These are phyloP conservation scores for Epichloe sibirici DNA, from an alignment of 2,329 filamentous ascomycete species.

Conservation along the genomic window DNA sequence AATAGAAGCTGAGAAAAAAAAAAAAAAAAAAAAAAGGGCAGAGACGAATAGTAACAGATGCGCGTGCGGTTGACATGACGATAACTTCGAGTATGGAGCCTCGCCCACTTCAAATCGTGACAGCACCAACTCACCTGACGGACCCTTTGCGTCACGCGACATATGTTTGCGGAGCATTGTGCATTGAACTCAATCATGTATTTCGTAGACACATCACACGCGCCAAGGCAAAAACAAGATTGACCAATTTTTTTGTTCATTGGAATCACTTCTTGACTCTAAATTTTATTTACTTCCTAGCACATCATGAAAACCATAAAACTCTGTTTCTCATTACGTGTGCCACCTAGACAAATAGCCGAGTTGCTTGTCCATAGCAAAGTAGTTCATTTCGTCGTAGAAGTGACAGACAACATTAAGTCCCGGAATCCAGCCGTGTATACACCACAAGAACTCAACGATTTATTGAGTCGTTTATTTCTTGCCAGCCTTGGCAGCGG, in stretches of 20 bases:
- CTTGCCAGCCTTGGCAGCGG: slow-evolving; percentile 62
- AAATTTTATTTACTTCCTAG: slow-evolving; percentile 29
- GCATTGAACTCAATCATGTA: not conserved
- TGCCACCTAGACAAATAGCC: slow-evolving; percentile 27
- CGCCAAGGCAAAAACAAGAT: not conserved
- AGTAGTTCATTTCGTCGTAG: slow-evolving; percentile 32
- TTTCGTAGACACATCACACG: not conserved
- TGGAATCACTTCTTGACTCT: slow-evolving; percentile 34
- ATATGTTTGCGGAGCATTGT: not conserved
- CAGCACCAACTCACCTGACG: no score
- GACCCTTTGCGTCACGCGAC: no score
- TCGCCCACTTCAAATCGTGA: no score
- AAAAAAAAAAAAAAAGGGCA: not conserved
- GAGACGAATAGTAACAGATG: not conserved
- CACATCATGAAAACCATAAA: slow-evolving; percentile 22
- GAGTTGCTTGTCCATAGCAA: slow-evolving; percentile 32
- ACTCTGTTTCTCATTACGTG: slow-evolving; percentile 28
- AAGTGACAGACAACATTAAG: slow-evolving; percentile 27
- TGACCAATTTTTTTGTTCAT: slow-evolving; percentile 3
- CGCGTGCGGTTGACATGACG: no score
- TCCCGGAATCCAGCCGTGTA: slow-evolving; percentile 14
- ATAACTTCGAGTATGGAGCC: no score
- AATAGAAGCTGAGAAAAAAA: not conserved
- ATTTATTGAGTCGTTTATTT: slow-evolving; percentile 42
- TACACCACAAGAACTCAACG: slow-evolving; percentile 14